Conservation (phyloP, 2,329 filamentous ascomycete genomes). For the Exophiala bonariae region DNA sequence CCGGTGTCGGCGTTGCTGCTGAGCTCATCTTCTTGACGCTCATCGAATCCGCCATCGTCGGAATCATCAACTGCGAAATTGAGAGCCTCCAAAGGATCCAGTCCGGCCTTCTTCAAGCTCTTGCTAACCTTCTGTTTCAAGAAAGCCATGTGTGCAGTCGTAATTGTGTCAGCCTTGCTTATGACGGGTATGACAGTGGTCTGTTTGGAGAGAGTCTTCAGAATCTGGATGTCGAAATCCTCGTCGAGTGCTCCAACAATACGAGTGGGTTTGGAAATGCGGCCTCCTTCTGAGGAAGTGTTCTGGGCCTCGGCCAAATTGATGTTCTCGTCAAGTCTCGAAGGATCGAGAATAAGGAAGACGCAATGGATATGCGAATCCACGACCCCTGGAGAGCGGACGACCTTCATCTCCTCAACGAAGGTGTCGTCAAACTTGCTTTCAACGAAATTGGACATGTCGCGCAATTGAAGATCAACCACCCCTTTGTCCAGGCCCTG, state of each 20-base stretch:
- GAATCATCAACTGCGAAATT: constrained; percentile 81
- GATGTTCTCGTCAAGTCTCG: constrained; percentile 80
- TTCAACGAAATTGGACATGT: constrained; percentile 89
- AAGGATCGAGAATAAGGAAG: constrained; percentile 87
- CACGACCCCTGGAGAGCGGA: constrained; percentile 85
- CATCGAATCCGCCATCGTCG: constrained; percentile 59
- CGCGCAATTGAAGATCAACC: constrained; percentile 88
- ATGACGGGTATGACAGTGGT: constrained; percentile 95
- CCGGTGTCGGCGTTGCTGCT: constrained; percentile 34
- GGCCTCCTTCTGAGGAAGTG: constrained; percentile 55
- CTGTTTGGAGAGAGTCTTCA: constrained; percentile 85
- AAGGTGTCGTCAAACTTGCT: constrained; percentile 99
- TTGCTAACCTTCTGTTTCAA: constrained; percentile 90
- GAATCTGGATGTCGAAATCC: constrained; percentile 84
- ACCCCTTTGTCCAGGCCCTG: constrained; percentile 92
- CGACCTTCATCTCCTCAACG: constrained; percentile 94
- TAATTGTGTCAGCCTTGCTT: constrained; percentile 94
- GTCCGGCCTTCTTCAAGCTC: constrained; percentile 77
- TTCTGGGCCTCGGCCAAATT: constrained; percentile 57
- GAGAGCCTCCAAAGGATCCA: constrained; percentile 86
- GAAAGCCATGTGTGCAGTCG: constrained; percentile 88
- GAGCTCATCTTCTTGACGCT: constrained; percentile 46
- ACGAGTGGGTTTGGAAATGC: constrained; percentile 37
- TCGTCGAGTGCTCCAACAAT: constrained; percentile 75
- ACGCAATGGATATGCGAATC: constrained; percentile 98